Evolutionary conservation across 768 basidiomycete genomes (phyloP), one percentile per base, ranked within the genome.

Genomic region (Lactarius deliciosus): DNA sequence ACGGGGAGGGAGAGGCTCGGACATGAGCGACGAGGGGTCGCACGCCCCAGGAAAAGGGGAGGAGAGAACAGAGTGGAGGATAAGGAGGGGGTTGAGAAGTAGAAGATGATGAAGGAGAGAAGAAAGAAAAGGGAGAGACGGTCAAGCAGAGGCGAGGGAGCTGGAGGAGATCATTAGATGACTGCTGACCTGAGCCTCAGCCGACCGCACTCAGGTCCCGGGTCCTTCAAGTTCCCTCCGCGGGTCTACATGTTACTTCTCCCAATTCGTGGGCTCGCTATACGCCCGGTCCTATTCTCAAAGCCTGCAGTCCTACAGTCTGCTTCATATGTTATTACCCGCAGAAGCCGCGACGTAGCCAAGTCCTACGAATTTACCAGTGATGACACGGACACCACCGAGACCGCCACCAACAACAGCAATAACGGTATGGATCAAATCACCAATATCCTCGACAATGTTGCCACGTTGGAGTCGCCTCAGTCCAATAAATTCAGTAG

Each of bases 1-100:
- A 71, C 77, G 78, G 69, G 69, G 72, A 45, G 67, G 61, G 64
- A 70, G 71, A 68, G 75, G 72, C 63, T 77, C 77, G 67, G 77
- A 75, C 76, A 77, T 78, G 72, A 47, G 68, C 59, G 71, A 64
- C 59, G 57, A 61, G 54, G 57, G 38, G 64, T 38, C 64, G 68
- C 65, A 66, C 68, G 63, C 64, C 63, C 63, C 59, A 61, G 57
- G 32, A 45, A 62, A 32, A 50, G 47, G 63, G 60, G 60, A 61
- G 47, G 38, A 38, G 54, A 66, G 59, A 64, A 55, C 69, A 47
- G 66, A 38, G 36, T 56, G 62, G n/a, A 43, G 53, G 61, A 73
- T 69, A 65, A 59, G 63, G 70, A 38, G 53, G 54, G 41, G 53
- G 16, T 7, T 54, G 22, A 28, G 43, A 63, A 32, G 54, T 32